Conservation (phyloP, 2,329 filamentous ascomycete genomes). For the Aspergillus eucalypticola region DNA sequence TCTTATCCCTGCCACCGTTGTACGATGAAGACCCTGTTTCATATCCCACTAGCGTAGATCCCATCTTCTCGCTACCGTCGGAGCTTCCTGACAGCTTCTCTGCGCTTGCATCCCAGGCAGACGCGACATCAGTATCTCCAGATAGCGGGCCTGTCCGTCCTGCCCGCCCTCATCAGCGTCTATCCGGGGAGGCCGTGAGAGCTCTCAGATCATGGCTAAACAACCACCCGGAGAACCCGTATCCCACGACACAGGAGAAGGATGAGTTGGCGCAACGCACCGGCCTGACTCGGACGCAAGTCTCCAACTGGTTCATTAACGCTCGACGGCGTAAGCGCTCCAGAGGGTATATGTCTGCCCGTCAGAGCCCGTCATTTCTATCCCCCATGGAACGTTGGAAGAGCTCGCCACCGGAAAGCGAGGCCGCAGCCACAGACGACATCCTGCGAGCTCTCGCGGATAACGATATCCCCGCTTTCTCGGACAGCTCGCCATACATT, state of each 20-base stretch:
- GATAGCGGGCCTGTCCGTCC: not conserved
- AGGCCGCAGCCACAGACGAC: conserved; percentile 61
- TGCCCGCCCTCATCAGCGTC: not conserved
- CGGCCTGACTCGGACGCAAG: conserved; percentile 76
- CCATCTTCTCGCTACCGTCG: not conserved
- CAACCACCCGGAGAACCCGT: conserved; percentile 74
- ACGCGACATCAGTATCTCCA: not conserved
- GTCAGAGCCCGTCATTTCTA: conserved; percentile 39
- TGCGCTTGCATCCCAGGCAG: no score
- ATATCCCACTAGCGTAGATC: not conserved
- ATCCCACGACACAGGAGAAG: conserved; percentile 82
- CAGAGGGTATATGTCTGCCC: not conserved
- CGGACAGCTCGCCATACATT: conserved; percentile 24
- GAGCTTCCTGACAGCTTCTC: not conserved
- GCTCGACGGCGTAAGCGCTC: conserved; percentile 63
- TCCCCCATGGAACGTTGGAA: conserved; percentile 67
- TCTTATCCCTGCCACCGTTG: not conserved
- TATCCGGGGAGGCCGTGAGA: conserved; percentile 58
- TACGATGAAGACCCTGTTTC: not conserved
- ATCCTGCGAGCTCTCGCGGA: conserved; percentile 58
- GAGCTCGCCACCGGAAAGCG: conserved; percentile 64
- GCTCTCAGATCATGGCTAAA: conserved; percentile 79
- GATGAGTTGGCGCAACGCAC: conserved; percentile 72
- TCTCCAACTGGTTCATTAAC: conserved; percentile 88
- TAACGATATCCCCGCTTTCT: not conserved